phyloP scores from a whole-genome alignment of 345 rosid genomes.

The Eucalyptus marginata region DNA sequence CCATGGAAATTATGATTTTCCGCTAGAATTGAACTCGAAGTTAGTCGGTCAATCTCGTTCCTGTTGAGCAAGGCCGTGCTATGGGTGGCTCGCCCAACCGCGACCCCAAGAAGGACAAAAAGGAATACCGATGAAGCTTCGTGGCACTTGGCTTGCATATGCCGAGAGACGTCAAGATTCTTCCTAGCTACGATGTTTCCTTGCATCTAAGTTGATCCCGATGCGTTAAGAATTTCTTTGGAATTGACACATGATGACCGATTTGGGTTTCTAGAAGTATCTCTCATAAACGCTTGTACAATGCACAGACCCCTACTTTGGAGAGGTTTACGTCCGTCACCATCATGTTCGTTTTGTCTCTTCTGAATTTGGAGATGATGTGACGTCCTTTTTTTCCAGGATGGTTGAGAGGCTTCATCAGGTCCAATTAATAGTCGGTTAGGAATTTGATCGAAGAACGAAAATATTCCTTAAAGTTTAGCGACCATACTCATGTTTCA shows the following conservation, averaged over 20 bases:
- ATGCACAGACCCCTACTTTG: neutral
- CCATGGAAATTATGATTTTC: neutral
- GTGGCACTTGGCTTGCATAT: neutral
- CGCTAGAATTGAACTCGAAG: neutral
- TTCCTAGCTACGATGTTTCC: neutral
- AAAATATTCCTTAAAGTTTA: neutral
- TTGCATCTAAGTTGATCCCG: neutral
- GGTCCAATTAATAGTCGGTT: neutral
- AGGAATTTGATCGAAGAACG: neutral
- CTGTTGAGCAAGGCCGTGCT: neutral
- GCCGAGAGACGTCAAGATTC: neutral
- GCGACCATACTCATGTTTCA: neutral
- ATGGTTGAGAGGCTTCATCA: neutral
- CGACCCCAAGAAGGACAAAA: neutral
- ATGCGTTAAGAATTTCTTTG: neutral
- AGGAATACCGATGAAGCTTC: neutral
- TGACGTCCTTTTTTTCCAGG: neutral
- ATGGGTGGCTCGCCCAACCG: neutral
- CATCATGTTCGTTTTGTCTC: neutral
- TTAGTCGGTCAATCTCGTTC: neutral
- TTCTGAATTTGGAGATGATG: neutral
- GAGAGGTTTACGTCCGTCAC: neutral
- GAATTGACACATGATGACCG: neutral
- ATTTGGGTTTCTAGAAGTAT: neutral
- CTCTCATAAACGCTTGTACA: neutral